A percentile compares a stretch with the other conserved stretches of the same genome.
Evolutionary conservation across 805 yeast genomes (phyloP).

Genomic region (Kodamaea fukazawae): DNA sequence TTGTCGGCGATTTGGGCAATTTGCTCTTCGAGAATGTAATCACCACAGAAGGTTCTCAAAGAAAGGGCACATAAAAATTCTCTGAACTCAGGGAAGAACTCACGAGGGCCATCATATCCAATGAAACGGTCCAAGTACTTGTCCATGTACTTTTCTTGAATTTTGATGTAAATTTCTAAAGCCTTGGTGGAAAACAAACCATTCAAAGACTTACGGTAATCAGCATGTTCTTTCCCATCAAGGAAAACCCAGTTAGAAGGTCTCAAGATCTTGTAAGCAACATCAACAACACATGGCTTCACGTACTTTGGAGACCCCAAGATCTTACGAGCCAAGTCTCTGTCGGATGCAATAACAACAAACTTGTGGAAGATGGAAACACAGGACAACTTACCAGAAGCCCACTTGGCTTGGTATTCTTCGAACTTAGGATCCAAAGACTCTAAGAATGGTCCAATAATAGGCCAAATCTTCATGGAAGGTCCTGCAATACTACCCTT

Average conservation of each 20-base stretch:
- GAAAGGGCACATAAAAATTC: slow-evolving; percentile 95
- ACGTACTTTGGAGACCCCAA: slow-evolving; percentile 82
- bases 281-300: slow-evolving; percentile 98
- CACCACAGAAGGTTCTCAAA: slow-evolving; percentile 92
- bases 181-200: slow-evolving; percentile 86
- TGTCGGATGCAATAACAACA: slow-evolving; percentile 86
- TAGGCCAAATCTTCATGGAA: slow-evolving; percentile 80
- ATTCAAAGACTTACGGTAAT: slow-evolving; percentile 86
- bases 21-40: slow-evolving; percentile 89
- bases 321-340: slow-evolving; percentile 86
- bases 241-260: slow-evolving; percentile 97
- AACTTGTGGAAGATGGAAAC: slow-evolving; percentile 98
- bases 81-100: slow-evolving; percentile 91
- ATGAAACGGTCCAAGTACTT: slow-evolving; percentile 70
- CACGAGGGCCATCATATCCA: slow-evolving; percentile 58
- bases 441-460: slow-evolving; percentile 95
- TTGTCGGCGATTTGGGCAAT: slow-evolving; percentile 86
- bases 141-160: slow-evolving; percentile 82
- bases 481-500: slow-evolving; percentile 95
- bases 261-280: slow-evolving; percentile 87
- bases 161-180: slow-evolving; percentile 78
- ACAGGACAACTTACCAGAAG: slow-evolving; percentile 89
- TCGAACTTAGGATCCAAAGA: slow-evolving; percentile 93
- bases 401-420: slow-evolving; percentile 91
- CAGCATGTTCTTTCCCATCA: slow-evolving; percentile 94